Evolutionary conservation across 495 filamentous ascomycete genomes (phyloP), one percentile per base, ranked within the genome.

Genomic region (Penicillium ucsense): DNA sequence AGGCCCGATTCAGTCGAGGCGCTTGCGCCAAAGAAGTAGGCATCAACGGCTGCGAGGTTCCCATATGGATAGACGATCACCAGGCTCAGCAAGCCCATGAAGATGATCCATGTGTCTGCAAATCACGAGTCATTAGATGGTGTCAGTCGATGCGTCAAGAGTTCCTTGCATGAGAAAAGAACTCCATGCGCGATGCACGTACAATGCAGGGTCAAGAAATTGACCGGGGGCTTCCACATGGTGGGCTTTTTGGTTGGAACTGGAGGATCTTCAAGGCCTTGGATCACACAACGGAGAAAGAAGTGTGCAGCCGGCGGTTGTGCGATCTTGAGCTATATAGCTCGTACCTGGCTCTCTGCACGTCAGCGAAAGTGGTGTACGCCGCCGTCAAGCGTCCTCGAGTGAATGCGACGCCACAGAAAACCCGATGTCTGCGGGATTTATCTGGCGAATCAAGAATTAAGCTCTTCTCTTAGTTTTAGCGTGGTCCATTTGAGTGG

Each of bases 181-280:
- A 10, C 41, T 29, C 38, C 7, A 35, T 33, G 31, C 38, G 7
- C 8, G 28, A 34, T 37, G 41, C 10, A 41, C 55, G 11, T 48
- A 68, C 63, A 84, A 63, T 83, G 78, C 45, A 86, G 51, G 2
- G 80, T 81, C 60, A 90, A 84, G 63, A 88, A 90, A 62, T 88
- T 87, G 38, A 82, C 47, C 0, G 53, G 52, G 28, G 57, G 49
- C 48, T 56, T 62, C 61, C 61, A 62, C 59, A 64, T 64, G 38
- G 37, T 37, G 38, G 8, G 20, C 20, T 20, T 20, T 20, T 20
- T 20, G 20, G 20, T 20, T 20, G 20, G 20, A 20, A 20, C 20
- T 20, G 20, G 20, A 20, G 20, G 20, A 20, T 20, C 20, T 20
- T 20, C 2, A 20, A 20, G 20, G 20, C 20, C 20, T 20, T 20